A percentile compares a stretch with the other conserved stretches of the same genome.
Conservation (phyloP, 2,329 filamentous ascomycete genomes). For the Cordyceps tenuipes region DNA sequence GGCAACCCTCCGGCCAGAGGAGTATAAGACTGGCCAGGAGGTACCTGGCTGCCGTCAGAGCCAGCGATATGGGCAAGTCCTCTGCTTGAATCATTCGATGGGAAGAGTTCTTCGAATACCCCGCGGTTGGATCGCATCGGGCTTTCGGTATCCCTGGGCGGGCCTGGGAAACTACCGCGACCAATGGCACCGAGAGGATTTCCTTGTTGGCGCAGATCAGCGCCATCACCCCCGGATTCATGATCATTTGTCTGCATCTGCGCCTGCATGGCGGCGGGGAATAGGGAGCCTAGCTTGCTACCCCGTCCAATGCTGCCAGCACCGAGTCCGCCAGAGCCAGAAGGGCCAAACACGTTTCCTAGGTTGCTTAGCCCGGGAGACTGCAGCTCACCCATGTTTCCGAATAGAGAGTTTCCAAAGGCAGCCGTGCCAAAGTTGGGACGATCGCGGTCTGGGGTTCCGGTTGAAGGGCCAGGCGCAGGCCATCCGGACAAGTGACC, state of each 20-base stretch:
- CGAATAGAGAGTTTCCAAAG: constrained; percentile 75
- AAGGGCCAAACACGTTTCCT: constrained; percentile 61
- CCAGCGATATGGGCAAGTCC: constrained; percentile 23
- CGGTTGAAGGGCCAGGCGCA: constrained; percentile 47
- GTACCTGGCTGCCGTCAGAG: not conserved
- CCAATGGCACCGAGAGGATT: constrained; percentile 61
- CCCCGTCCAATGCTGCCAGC: constrained; percentile 63
- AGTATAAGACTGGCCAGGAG: constrained; percentile 24
- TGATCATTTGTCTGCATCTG: constrained; percentile 74
- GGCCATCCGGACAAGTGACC: constrained; percentile 56
- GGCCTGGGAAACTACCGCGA: constrained; percentile 47
- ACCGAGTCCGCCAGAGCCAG: constrained; percentile 43
- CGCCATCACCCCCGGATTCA: constrained; percentile 48
- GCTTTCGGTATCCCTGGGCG: constrained; percentile 49
- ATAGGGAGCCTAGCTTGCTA: constrained; percentile 80
- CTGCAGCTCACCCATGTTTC: constrained; percentile 67
- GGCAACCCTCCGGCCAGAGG: constrained; percentile 27
- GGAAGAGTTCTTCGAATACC: constrained; percentile 48
- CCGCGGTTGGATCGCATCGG: constrained; percentile 48
- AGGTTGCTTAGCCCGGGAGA: constrained; percentile 63
- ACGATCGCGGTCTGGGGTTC: constrained; percentile 60
- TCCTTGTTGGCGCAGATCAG: constrained; percentile 52
- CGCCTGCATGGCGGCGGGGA: constrained; percentile 82
- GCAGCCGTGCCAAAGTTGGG: constrained; percentile 42
- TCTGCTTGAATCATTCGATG: constrained; percentile 23